Conservation (phyloP, 2,329 filamentous ascomycete genomes). For the Escovopsis sp. region DNA sequence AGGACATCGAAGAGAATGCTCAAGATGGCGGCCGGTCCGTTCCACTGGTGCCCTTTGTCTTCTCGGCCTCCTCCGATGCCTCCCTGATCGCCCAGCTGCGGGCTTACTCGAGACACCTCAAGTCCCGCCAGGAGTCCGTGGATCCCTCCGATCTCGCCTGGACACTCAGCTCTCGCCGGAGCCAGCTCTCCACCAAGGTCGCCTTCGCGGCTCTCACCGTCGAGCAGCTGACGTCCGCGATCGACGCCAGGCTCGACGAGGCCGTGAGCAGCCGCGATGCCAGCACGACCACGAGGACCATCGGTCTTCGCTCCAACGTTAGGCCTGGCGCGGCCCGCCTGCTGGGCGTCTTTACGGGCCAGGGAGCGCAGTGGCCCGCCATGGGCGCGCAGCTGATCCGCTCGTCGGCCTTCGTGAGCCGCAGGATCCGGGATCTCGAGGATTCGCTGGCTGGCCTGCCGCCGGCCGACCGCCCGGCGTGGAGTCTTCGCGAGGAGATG, state of each 20-base stretch:
- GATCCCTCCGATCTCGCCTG: neutral
- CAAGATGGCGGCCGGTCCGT: conserved; percentile 12
- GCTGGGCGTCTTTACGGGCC: conserved; percentile 2
- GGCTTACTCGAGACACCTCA: neutral
- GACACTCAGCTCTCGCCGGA: neutral
- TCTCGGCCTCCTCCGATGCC: neutral
- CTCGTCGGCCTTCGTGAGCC: neutral
- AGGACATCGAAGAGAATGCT: too few relatives aligned
- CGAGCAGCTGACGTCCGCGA: neutral
- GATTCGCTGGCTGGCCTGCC: neutral
- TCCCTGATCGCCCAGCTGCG: neutral
- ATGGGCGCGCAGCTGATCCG: neutral
- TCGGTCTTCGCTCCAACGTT: too few relatives aligned
- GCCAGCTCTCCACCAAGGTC: neutral
- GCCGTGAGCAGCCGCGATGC: neutral
- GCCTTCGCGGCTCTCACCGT: neutral
- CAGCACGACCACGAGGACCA: too few relatives aligned
- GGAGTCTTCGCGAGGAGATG: conserved; percentile 2
- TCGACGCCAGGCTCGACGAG: neutral
- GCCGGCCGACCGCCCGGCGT: neutral
- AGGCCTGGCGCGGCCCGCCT: neutral
- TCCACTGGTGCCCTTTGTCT: neutral
- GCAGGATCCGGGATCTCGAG: neutral
- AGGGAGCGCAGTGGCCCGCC: conserved; percentile 2
- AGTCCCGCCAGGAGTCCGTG: neutral